A percentile compares a stretch with the other conserved stretches of the same genome.
Evolutionary conservation across 352 stramenopile genomes (phyloP).

Genomic region (Phytophthora capsici): DNA sequence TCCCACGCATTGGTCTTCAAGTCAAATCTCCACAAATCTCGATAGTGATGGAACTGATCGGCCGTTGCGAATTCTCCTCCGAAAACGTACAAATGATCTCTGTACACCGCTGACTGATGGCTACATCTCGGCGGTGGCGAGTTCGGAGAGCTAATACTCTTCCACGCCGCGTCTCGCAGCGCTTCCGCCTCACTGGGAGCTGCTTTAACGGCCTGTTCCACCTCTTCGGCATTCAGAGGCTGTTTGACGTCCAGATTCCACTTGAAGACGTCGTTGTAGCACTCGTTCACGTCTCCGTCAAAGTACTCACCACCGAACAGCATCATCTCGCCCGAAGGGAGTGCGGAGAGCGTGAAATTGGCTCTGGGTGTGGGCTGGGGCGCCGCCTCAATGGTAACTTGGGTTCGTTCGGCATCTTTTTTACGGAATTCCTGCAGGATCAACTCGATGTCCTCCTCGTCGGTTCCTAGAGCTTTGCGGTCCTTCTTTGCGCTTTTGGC

Average conservation of each 20-base stretch:
- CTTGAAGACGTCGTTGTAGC: constrained; percentile 96
- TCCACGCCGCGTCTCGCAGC: constrained; percentile 71
- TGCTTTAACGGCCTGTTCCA: constrained; percentile 4
- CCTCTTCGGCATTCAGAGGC: constrained; percentile 18
- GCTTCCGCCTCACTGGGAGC: constrained; percentile 26
- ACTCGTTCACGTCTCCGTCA: constrained; percentile 96
- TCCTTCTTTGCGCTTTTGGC: constrained; percentile 83
- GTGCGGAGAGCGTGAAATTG: constrained; percentile 82
- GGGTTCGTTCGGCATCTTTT: constrained; percentile 74
- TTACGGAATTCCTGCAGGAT: constrained; percentile 83
- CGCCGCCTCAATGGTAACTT: constrained; percentile 60
- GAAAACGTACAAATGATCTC: constrained; percentile 97
- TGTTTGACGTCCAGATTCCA: constrained; percentile 86
- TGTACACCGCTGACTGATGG: constrained; percentile 95
- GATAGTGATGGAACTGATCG: constrained; percentile 98
- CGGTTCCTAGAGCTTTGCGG: constrained; percentile 71
- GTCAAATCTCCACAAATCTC: constrained; percentile 91
- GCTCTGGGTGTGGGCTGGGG: constrained; percentile 70
- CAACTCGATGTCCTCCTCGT: constrained; percentile 85
- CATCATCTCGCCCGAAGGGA: constrained; percentile 83
- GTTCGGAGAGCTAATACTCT: constrained; percentile 89
- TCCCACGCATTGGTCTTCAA: constrained; percentile 95
- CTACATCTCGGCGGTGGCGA: constrained; percentile 93
- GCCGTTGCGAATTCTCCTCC: constrained; percentile 96
- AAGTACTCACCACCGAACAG: constrained; percentile 98